phyloP scores from a whole-genome alignment of 2,329 filamentous ascomycete species.

The Fulvia fulva region DNA sequence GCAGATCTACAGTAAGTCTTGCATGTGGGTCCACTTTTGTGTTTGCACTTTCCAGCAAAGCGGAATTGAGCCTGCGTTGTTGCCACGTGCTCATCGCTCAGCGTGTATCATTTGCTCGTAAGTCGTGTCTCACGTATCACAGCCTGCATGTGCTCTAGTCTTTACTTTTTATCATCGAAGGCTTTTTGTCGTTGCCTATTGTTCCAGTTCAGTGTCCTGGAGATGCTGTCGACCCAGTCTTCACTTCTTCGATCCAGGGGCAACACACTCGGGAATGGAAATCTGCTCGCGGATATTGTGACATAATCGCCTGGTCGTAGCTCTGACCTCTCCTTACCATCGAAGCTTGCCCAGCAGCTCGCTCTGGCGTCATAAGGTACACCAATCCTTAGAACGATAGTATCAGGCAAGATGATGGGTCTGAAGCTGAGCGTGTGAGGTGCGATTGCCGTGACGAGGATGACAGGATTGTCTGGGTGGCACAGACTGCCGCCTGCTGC shows the following conservation, averaged over 20 bases:
- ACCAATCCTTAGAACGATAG: slow-evolving; percentile 85
- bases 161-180: slow-evolving; percentile 38
- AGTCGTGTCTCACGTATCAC: not conserved
- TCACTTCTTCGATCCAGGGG: slow-evolving; percentile 65
- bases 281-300: slow-evolving; percentile 74
- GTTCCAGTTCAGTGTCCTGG: slow-evolving; percentile 76
- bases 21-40: not conserved
- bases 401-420: slow-evolving; percentile 94
- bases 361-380: slow-evolving; percentile 92
- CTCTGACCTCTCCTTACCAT: slow-evolving; percentile 79
- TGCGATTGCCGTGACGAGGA: slow-evolving; percentile 89
- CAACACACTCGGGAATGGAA: slow-evolving; percentile 75
- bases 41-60: not conserved
- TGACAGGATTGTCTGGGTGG: slow-evolving; percentile 94
- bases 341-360: slow-evolving; percentile 95
- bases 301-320: slow-evolving; percentile 76
- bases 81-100: not conserved
- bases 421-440: slow-evolving; percentile 93
- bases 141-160: not conserved
- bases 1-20: too few relatives aligned
- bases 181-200: slow-evolving; percentile 72
- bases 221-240: slow-evolving; percentile 80
- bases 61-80: not conserved
- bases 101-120: not conserved
- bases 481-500: slow-evolving; percentile 92